Evolutionary conservation across 2,329 filamentous ascomycete species (phyloP), one percentile per base, ranked within the genome.

Genomic region (Colletotrichum sp.): DNA sequence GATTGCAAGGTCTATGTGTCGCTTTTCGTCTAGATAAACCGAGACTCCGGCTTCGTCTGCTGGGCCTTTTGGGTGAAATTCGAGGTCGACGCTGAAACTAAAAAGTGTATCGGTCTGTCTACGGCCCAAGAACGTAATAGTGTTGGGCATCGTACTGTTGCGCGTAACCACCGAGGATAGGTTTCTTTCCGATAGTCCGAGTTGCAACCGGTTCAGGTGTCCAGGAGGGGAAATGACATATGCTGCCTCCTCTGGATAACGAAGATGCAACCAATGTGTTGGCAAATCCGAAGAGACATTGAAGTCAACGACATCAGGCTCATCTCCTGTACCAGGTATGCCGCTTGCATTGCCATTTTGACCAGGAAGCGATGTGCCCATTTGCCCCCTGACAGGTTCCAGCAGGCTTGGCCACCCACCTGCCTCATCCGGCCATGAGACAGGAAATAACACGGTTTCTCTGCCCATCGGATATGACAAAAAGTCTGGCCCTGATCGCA

Each of bases 381-480:
- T 59, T 5, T 59, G 55, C 24, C 55, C 55, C 8, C 13, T 59
- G 5, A 64, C 60, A 12, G 32, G 32, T 16, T 82, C 71, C 15
- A 77, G 86, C 3, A 59, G 55, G 55, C 81, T 67, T 0, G 86
- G 86, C 64, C 82, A 87, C 9, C 87, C 85, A 2, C 78, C 80
- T 12, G 80, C 71, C 1, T 79, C 69, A 28, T 18, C 24, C 21
- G 55, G 13, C 86, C 85, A 87, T 13, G 78, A 80, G 8, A 86
- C 85, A 0, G 84, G 80, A 0, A 85, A 85, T 79, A 87, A 80
- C 26, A 86, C 85, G 0, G 89, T 91, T 81, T 91, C 90, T 63
- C 90, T 85, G 6, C 90, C 90, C 6, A 91, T 82, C 1, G 91
- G 87, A 71, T 88, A 91, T 9, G 89, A 85, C 3, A 89, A 87